Percentiles rank a stretch among this genome's conserved stretches.
These are phyloP conservation scores for Astrothelium subdiscretum DNA, from an alignment of 495 filamentous ascomycete species.

Conservation along the genomic window DNA sequence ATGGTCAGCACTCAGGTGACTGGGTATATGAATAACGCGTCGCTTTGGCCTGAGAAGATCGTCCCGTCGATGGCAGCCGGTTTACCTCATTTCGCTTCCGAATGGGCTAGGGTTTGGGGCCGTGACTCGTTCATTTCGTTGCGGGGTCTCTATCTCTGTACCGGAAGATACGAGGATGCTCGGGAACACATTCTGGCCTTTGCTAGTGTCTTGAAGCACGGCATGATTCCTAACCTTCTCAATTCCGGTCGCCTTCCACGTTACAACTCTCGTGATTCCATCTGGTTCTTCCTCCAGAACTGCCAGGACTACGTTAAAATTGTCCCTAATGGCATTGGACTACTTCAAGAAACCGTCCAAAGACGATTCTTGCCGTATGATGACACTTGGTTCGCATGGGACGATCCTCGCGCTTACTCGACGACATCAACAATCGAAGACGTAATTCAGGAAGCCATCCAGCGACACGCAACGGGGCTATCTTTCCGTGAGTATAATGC, in stretches of 20 bases:
- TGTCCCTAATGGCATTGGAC: constrained; percentile 60
- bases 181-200: constrained; percentile 92
- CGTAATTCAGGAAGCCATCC: constrained; percentile 83
- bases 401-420: constrained; percentile 80
- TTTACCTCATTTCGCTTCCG: constrained; percentile 83
- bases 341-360: constrained; percentile 66
- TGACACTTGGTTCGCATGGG: constrained; percentile 75
- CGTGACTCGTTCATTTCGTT: constrained; percentile 94
- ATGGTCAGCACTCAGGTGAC: constrained; percentile 87
- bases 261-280: constrained; percentile 93
- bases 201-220: constrained; percentile 92
- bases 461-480: constrained; percentile 79
- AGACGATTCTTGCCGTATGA: constrained; percentile 92
- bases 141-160: constrained; percentile 78
- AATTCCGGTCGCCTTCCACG: constrained; percentile 74
- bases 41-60: constrained; percentile 71
- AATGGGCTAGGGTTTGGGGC: constrained; percentile 96
- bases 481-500: constrained; percentile 93
- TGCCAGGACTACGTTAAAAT: constrained; percentile 89
- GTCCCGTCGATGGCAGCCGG: constrained; percentile 88
- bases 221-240: constrained; percentile 95
- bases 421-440: constrained; percentile 69
- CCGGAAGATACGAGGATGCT: constrained; percentile 76
- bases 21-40: constrained; percentile 77
- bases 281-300: constrained; percentile 94